These are phyloP conservation scores for Abrus precatorius DNA, from an alignment of 306 rosid genomes.

Conservation along the genomic window DNA sequence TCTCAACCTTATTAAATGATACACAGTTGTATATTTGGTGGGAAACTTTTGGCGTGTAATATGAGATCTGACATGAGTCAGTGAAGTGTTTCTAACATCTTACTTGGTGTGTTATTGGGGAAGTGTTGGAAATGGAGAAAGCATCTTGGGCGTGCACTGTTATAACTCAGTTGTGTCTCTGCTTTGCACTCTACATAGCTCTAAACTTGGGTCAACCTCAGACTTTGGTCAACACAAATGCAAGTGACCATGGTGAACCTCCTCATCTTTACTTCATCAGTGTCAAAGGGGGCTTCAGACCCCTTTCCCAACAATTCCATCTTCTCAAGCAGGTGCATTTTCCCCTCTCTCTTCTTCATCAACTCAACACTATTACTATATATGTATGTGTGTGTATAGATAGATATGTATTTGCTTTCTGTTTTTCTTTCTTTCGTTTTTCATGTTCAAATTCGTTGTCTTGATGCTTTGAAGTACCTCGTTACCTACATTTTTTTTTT, in stretches of 20 bases:
- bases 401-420: neutral
- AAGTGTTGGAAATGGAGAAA: slow-evolving; percentile 53
- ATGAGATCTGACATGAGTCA: slow-evolving; percentile 2
- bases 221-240: slow-evolving; percentile 31
- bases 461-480: neutral
- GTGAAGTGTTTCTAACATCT: neutral
- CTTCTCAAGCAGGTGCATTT: slow-evolving; percentile 60
- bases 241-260: slow-evolving; percentile 4
- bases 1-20: too few species aligned
- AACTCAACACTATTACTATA: neutral
- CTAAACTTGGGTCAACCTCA: slow-evolving; percentile 62
- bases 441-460: neutral
- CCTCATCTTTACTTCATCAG: slow-evolving; percentile 63
- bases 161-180: slow-evolving; percentile 59
- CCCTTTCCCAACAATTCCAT: slow-evolving; percentile 57
- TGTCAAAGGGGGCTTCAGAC: slow-evolving; percentile 71
- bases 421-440: neutral
- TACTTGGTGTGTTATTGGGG: neutral
- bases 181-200: slow-evolving; percentile 63
- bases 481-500: neutral
- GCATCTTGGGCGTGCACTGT: slow-evolving; percentile 60
- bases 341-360: neutral
- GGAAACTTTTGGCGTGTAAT: neutral
- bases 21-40: too few species aligned
- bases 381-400: neutral